Base-by-base conservation (phyloP, 345 rosid species). In the Moringa oleifera region DNA sequence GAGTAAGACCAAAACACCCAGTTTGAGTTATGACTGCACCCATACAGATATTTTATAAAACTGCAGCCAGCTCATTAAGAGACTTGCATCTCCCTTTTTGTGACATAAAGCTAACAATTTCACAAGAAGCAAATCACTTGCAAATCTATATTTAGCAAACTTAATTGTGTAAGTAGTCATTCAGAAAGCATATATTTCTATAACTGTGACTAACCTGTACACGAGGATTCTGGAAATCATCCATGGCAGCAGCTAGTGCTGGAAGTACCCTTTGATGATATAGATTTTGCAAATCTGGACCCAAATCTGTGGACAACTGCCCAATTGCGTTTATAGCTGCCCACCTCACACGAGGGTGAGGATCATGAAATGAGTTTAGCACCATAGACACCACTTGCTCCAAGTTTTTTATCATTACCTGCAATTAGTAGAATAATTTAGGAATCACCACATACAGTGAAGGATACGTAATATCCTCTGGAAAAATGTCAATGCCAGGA, bases 251-350 rank as follows among this genome's bases (percentile, higher is more conserved):
- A 63, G 90, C 97, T 55, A 95, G 72, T 22, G 97, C 91, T 0
- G 98, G 99, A 58, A 95, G 82, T 55, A 95, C 96, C 22, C 79
- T 81, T 28, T 76, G 86, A 68, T 95, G 98, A 73, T 87, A 87
- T 56, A 85, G 98, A 59, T 85, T 93, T 78, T 95, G 99, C 90
- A 95, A 80, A 77, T 91, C 97, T 22, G 99, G 98, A 65, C 99
- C 99, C 79, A 95, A 76, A 76, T 95, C 99, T 0, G 99, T 95
- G 45, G 99, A 95, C 83, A 95, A 68, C 69, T 95, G 99, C 52
- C 99, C 99, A 61, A 95, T 79, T 15, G 99, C 98, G 74, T 95
- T 95, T 37, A 95, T 91, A n/a, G 99, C 99, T 22, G 99, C 99
- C 99, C 99, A 95, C 51, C 96, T 89, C 31, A 89, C 99, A 24